These are phyloP conservation scores for Gardenia jasminoides DNA, from an alignment of 257 asterid species.

Conservation along the genomic window DNA sequence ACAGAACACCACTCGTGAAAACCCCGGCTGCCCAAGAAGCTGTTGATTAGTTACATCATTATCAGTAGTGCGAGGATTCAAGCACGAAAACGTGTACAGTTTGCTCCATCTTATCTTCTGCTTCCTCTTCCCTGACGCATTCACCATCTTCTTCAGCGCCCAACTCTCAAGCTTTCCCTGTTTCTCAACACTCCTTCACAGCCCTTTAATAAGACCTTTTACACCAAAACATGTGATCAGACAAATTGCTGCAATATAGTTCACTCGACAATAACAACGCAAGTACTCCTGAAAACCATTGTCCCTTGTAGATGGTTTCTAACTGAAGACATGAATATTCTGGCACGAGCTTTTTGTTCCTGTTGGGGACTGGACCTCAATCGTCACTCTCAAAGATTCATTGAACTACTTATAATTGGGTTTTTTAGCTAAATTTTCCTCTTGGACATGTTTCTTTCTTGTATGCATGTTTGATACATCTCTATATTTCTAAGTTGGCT, in stretches of 20 bases:
- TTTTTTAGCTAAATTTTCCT: background rate
- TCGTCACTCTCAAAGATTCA: background rate
- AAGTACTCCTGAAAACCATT: background rate
- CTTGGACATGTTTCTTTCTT: background rate
- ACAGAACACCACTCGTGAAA: constrained; percentile 55
- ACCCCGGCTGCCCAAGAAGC: constrained; percentile 41
- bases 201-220: background rate
- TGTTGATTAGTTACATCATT: constrained; percentile 15
- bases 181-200: background rate
- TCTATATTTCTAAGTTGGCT: background rate
- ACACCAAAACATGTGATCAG: background rate
- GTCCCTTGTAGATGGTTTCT: background rate
- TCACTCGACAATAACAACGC: background rate
- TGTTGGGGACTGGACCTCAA: background rate
- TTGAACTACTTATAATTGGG: background rate
- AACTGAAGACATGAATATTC: constrained; percentile 1
- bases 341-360: background rate
- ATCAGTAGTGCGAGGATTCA: constrained; percentile 23
- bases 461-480: background rate
- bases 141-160: background rate
- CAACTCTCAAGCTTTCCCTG: background rate
- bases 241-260: background rate
- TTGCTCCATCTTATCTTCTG: constrained; percentile 43
- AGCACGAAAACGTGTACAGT: constrained; percentile 54
- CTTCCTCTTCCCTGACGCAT: background rate